Conservation (phyloP, 805 yeast genomes). For the Yamadazyma olivae region DNA sequence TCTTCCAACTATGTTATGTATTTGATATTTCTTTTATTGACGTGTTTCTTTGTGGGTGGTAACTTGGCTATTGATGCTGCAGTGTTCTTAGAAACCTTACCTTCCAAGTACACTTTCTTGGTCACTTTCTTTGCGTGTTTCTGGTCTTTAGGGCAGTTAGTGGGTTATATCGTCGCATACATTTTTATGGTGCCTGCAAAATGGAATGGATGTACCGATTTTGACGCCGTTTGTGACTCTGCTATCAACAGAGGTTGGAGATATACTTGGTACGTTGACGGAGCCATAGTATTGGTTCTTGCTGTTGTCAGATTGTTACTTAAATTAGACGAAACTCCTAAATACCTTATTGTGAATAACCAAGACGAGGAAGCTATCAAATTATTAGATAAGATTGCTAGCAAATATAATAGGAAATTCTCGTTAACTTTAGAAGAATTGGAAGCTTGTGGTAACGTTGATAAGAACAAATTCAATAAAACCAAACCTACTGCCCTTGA, state of each 20-base stretch:
- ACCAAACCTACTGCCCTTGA: constrained; percentile 17
- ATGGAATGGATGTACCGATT: constrained; percentile 29
- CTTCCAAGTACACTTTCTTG: constrained; percentile 23
- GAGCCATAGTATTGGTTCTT: constrained; percentile 44
- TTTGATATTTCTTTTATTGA: constrained; percentile 20
- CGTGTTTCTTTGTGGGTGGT: constrained; percentile 25
- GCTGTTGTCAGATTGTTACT: constrained; percentile 28
- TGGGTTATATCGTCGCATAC: constrained; percentile 51
- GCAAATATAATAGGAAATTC: constrained; percentile 40
- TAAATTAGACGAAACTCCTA: constrained; percentile 52
- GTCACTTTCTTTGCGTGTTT: constrained; percentile 41
- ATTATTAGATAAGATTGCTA: constrained; percentile 41
- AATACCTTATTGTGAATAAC: constrained; percentile 50
- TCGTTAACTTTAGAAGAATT: constrained; percentile 47
- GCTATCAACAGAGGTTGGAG: constrained; percentile 59
- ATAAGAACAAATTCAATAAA: constrained; percentile 11
- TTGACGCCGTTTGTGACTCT: constrained; percentile 40
- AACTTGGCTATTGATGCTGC: constrained; percentile 27
- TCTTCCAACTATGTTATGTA: constrained; percentile 23
- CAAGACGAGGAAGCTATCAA: constrained; percentile 48
- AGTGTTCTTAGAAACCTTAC: constrained; percentile 25
- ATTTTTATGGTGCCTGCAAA: constrained; percentile 47
- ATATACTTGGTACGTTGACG: constrained; percentile 47
- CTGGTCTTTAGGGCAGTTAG: constrained; percentile 64
- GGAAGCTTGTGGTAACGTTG: constrained; percentile 38